Evolutionary conservation across 352 stramenopile species (phyloP), one percentile per base, ranked within the genome.

Genomic region (Pythium guiyangense): DNA sequence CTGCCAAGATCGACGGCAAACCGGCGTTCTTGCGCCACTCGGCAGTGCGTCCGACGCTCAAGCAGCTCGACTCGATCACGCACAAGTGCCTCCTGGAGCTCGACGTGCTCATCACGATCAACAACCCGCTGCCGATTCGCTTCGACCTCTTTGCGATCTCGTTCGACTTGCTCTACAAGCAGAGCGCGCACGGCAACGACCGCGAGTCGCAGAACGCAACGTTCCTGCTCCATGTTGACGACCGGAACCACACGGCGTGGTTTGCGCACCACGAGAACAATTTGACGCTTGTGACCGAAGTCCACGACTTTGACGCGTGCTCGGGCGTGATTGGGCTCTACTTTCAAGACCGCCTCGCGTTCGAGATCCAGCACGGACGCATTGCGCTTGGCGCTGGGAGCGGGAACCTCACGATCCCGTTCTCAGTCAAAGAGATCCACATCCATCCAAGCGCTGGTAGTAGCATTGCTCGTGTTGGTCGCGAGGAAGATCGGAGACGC

Each of bases 51-150:
- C 81, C 80, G 9, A 72, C 65, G 26, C 66, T 94, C 18, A 94
- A 94, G 52, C 64, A 91, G 43, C 54, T 94, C 18, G 74, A 92
- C 60, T 92, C 78, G 5, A 88, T 73, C 49, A 86, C 69, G 14
- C 78, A 65, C 58, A 85, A 75, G 59, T 94, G 84, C 60, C 63
- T 89, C 31, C 52, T 94, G 46, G 68, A 87, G 45, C 54, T 94
- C 10, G 73, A 84, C 51, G 80, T 94, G 45, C 60, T 59, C n/a
- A 74, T 94, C 45, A 77, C 67, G 42, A 73, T 92, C 54, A 75
- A 91, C 73, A 92, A 94, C 62, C 84, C 84, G 20, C 62, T 94
- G 35, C 84, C 84, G 35, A 88, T 94, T 55, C 66, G 77, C 43
- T 85, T 94, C 34, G 69, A 88, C 50, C 74, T 94, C 15, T 87